A percentile compares a stretch with the other conserved stretches of the same genome.
Conservation (phyloP, 2,329 filamentous ascomycete species). For the Calonectria honghensis region DNA sequence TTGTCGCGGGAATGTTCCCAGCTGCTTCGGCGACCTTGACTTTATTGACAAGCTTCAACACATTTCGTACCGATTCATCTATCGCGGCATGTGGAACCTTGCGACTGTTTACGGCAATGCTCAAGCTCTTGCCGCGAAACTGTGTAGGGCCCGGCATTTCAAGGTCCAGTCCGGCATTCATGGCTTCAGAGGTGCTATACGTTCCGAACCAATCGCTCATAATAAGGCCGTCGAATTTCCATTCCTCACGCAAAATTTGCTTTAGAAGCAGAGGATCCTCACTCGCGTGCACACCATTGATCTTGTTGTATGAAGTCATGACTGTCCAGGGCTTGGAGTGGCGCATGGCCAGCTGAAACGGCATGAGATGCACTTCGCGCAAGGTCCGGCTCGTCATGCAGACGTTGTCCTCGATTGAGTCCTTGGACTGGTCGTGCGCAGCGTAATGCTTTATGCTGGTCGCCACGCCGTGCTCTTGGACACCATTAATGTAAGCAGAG, state of each 20-base stretch:
- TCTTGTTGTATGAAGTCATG: conserved; percentile 54
- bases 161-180: conserved; percentile 54
- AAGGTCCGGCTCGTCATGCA: conserved; percentile 37
- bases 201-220: conserved; percentile 61
- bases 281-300: conserved; percentile 62
- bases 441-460: conserved; percentile 65
- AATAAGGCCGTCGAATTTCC: conserved; percentile 59
- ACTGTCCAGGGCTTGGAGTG: conserved; percentile 61
- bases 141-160: conserved; percentile 60
- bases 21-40: neutral
- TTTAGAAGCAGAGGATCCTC: conserved; percentile 41
- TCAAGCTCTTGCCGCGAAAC: conserved; percentile 40
- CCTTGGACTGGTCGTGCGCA: conserved; percentile 59
- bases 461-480: conserved; percentile 61
- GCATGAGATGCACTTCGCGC: conserved; percentile 54
- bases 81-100: conserved; percentile 46
- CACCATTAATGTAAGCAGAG: conserved; percentile 55
- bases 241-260: conserved; percentile 61
- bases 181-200: conserved; percentile 52
- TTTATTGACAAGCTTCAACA: conserved; percentile 44
- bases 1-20: neutral
- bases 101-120: conserved; percentile 48
- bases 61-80: conserved; percentile 50
- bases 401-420: conserved; percentile 45
- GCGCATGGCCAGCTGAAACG: conserved; percentile 61